Evolutionary conservation across 169 alveolate species (phyloP).

Genomic region (Cryptosporidium ubiquitum): DNA sequence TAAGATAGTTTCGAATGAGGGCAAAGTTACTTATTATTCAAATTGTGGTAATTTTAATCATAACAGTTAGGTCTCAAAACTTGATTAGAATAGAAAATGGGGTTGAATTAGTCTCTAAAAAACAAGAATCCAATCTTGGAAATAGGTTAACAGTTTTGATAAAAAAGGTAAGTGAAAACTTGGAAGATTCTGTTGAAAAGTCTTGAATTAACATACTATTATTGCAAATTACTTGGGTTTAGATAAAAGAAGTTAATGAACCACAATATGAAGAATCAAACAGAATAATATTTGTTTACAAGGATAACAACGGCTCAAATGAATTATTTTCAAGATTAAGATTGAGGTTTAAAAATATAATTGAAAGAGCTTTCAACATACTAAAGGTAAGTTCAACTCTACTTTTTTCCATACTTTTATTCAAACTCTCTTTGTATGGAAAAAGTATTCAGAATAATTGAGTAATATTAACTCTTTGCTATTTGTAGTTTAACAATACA

Average conservation of each 20-base stretch:
- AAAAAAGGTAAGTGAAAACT: constrained; percentile 13
- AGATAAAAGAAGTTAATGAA: constrained; percentile 11
- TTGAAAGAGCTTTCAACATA: constrained; percentile 23
- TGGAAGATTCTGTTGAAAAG: not conserved
- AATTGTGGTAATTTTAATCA: not conserved
- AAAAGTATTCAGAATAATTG: not conserved
- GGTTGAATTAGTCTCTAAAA: not conserved
- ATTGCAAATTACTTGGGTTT: not conserved
- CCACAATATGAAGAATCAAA: not conserved
- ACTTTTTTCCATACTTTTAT: not conserved
- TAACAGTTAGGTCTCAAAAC: constrained; percentile 32
- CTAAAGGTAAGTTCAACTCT: not conserved
- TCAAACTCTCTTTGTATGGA: not conserved
- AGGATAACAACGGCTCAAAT: not conserved
- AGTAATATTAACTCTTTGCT: not conserved
- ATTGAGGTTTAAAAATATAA: constrained; percentile 6
- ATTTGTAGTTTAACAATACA: not conserved
- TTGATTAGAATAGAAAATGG: constrained; percentile 38
- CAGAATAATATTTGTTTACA: constrained; percentile 37
- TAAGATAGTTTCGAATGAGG: constrained; percentile 1
- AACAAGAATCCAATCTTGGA: constrained; percentile 3
- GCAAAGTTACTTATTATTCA: not conserved
- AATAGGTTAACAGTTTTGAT: constrained; percentile 2
- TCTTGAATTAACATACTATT: not conserved
- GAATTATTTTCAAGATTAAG: constrained; percentile 24